Evolutionary conservation across 176 grass and related monocot genomes (phyloP), one percentile per base, ranked within the genome.

Genomic region (Triticum monococcum): DNA sequence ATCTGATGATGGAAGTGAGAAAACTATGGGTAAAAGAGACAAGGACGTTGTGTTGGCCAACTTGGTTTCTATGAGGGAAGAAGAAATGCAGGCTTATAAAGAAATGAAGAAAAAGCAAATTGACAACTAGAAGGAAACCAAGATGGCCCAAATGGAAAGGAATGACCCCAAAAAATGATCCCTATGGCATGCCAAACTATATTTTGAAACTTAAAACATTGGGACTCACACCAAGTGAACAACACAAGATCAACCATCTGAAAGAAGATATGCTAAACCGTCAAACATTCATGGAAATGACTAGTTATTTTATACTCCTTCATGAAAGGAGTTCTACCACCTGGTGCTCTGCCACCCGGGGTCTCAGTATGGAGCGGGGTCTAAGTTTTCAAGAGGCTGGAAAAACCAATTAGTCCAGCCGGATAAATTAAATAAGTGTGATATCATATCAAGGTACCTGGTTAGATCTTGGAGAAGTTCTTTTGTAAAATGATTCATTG

Each of bases 291-390:
- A 61, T 61, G 57, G 22, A 22, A 30, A 30, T 30, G 28, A 12
- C 66, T 88, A 25, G 69, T 86, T 12, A 57, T 92, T 3, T 71
- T 89, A 62, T 69, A 79, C 40, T 83, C 63, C 14, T 88, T 78
- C 73, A 28, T 83, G 9, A 38, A 62, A 68, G 80, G 87, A 61
- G 40, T 70, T 30, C 63, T 83, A 9, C 86, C 86, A 61, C 86
- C 63, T 2, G 72, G 86, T 60, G 30, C 33, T 38, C 64, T 83
- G 9, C 80, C 87, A 48, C 87, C 50, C 4, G 32, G 23, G 3
- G 25, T 81, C 45, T 81, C 79, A 32, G 5, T 32, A 32, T 67
- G 62, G 79, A 18, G 50, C 16, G 5, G 50, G 50, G 16, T 1
- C 16, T 54, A 54, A 54, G 50, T 54, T 54, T 54, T 16, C 50